These are phyloP conservation scores for Ogataea ramenticola DNA, from an alignment of 805 yeast genomes.

Conservation along the genomic window DNA sequence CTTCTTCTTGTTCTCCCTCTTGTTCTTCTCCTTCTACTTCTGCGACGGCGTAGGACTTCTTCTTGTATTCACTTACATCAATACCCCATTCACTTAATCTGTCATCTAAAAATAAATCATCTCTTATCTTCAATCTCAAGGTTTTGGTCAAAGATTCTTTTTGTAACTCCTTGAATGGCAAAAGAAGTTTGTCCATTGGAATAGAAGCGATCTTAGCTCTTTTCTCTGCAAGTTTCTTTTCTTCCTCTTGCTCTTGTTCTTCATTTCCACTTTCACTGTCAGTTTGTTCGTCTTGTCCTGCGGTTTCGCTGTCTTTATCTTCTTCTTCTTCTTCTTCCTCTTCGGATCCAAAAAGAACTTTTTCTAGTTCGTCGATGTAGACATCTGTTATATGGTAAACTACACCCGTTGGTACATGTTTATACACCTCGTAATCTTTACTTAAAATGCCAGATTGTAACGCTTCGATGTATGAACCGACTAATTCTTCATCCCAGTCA, in stretches of 20 bases:
- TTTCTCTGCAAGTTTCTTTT: conserved; percentile 10
- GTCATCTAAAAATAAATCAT: conserved; percentile 59
- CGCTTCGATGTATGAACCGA: conserved; percentile 38
- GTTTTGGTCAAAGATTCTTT: conserved; percentile 49
- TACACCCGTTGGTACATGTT: conserved; percentile 61
- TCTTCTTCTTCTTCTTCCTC: conserved; percentile 40
- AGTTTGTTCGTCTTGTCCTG: too few species aligned
- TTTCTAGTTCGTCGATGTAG: conserved; percentile 76
- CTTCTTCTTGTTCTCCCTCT: conserved; percentile 12
- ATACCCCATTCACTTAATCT: conserved; percentile 64
- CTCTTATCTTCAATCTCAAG: conserved; percentile 54
- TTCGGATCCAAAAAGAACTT: conserved; percentile 43
- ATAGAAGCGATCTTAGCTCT: conserved; percentile 32
- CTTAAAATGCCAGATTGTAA: conserved; percentile 30
- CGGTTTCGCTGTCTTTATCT: conserved; percentile 24
- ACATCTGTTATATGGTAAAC: conserved; percentile 84
- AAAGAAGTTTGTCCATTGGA: conserved; percentile 49
- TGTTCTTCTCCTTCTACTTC: conserved; percentile 20
- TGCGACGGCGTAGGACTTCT: conserved; percentile 7
- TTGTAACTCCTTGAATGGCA: conserved; percentile 52
- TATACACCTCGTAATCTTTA: conserved; percentile 32
- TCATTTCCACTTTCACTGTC: conserved; percentile 13
- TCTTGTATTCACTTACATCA: conserved; percentile 11
- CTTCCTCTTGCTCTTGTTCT: conserved; percentile 10
- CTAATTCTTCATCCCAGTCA: conserved; percentile 46